Percentiles rank a stretch among this genome's conserved stretches.
Evolutionary conservation across 139 green algal species (phyloP).

Genomic region (Pleodorina starrii): DNA sequence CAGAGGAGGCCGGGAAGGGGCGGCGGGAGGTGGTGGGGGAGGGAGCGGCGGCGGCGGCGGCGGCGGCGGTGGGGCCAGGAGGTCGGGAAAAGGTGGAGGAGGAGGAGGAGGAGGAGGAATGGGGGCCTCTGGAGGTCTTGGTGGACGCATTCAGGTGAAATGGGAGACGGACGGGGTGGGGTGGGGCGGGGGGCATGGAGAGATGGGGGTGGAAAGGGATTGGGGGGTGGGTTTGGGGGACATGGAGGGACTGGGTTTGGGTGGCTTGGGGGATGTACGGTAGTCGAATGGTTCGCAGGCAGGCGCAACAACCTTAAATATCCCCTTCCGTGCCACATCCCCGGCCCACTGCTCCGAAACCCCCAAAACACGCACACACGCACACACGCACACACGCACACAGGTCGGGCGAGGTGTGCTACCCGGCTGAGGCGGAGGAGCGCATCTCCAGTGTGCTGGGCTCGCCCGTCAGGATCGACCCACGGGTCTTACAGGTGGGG

Average conservation of each 20-base stretch:
- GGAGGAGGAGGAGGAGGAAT: constrained; percentile 41
- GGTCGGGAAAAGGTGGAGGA: neutral
- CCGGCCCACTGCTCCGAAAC: too few relatives aligned
- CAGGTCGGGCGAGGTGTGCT: constrained; percentile 61
- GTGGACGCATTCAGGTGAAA: constrained; percentile 51
- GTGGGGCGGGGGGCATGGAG: neutral
- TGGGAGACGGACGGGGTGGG: too few relatives aligned
- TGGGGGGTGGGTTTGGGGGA: too few relatives aligned
- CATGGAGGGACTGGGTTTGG: too few relatives aligned
- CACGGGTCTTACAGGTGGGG: neutral
- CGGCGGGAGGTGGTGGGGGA: neutral
- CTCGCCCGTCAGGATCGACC: constrained; percentile 30
- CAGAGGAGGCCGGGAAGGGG: neutral
- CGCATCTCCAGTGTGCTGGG: constrained; percentile 56
- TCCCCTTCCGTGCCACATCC: too few relatives aligned
- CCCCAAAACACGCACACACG: too few relatives aligned
- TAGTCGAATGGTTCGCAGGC: too few relatives aligned
- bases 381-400: too few relatives aligned
- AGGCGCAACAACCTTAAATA: too few relatives aligned
- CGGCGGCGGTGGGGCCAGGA: neutral
- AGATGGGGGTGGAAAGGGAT: neutral
- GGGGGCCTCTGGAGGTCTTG: constrained; percentile 45
- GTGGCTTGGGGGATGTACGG: too few relatives aligned
- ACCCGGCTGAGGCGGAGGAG: constrained; percentile 66
- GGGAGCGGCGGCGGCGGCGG: neutral